Conservation (phyloP, 2,329 filamentous ascomycete species). For the Pyrenophora tritici-repentis region DNA sequence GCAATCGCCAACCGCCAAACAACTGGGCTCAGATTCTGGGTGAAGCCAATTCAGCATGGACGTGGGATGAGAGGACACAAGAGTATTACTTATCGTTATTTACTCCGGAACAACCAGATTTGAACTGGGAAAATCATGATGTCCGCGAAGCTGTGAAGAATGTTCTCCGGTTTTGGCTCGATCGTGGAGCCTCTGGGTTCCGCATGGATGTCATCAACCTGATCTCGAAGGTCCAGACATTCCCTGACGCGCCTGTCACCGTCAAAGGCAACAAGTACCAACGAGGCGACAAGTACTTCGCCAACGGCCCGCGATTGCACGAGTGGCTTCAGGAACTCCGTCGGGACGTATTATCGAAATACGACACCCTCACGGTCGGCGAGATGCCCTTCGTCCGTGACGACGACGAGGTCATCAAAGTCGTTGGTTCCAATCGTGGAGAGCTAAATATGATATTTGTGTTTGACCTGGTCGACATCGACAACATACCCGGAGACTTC, state of each 20-base stretch:
- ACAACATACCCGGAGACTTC: slow-evolving; percentile 46
- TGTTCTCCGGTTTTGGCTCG: slow-evolving; percentile 78
- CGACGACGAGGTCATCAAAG: slow-evolving; percentile 54
- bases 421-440: slow-evolving; percentile 50
- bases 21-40: slow-evolving; percentile 70
- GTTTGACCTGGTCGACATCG: slow-evolving; percentile 51
- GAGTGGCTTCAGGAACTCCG: slow-evolving; percentile 71
- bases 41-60: slow-evolving; percentile 64
- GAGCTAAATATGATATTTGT: slow-evolving; percentile 72
- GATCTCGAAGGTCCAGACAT: slow-evolving; percentile 42
- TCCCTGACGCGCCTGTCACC: slow-evolving; percentile 32
- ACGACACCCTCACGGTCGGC: slow-evolving; percentile 69
- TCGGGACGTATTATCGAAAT: slow-evolving; percentile 60
- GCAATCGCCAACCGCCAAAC: slow-evolving; percentile 71
- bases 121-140: slow-evolving; percentile 78
- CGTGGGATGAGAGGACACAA: slow-evolving; percentile 70
- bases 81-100: slow-evolving; percentile 82
- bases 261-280: slow-evolving; percentile 49
- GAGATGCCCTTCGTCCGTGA: slow-evolving; percentile 63
- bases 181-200: slow-evolving; percentile 64
- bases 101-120: slow-evolving; percentile 74
- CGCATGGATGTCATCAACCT: slow-evolving; percentile 50
- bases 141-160: slow-evolving; percentile 72
- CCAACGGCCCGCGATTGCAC: slow-evolving; percentile 70
- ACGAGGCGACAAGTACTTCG: slow-evolving; percentile 59